Conservation (phyloP, 129 eudicot species). For the Kitagawia praeruptora region DNA sequence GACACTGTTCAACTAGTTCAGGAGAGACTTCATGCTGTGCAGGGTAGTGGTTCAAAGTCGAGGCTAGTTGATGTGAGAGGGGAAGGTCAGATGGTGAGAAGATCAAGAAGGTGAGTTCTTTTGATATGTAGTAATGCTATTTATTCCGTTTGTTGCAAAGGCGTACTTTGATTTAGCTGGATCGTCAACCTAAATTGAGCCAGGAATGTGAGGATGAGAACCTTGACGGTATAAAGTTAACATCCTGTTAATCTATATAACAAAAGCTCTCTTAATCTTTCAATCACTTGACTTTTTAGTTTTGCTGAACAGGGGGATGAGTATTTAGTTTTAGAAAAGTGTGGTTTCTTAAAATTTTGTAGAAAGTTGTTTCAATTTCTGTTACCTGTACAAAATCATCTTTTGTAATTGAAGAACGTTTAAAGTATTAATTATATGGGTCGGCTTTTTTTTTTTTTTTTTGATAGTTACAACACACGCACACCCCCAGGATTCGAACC, state of each 20-base stretch:
- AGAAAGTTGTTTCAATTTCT: slow-evolving; percentile 29
- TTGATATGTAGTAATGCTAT: background rate
- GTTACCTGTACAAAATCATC: slow-evolving; percentile 43
- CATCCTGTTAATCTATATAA: slow-evolving; percentile 27
- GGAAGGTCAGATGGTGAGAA: slow-evolving; percentile 44
- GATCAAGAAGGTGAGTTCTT: slow-evolving; percentile 46
- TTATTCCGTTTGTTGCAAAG: background rate
- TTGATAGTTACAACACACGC: no score
- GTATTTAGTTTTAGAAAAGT: slow-evolving; percentile 12
- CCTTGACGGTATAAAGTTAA: slow-evolving; percentile 26
- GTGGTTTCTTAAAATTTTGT: slow-evolving; percentile 32
- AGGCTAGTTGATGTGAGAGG: slow-evolving; percentile 37
- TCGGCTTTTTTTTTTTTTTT: no score
- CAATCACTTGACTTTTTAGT: slow-evolving; percentile 10
- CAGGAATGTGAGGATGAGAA: slow-evolving; percentile 14
- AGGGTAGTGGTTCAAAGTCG: slow-evolving; percentile 49
- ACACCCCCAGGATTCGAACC: no score
- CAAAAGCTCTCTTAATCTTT: background rate
- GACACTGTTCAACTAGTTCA: slow-evolving; percentile 33
- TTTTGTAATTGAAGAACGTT: slow-evolving; percentile 24
- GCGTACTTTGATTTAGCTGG: background rate
- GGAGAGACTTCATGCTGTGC: slow-evolving; percentile 29
- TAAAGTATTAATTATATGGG: background rate
- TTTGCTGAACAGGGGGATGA: slow-evolving; percentile 5
- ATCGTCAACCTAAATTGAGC: slow-evolving; percentile 1